Base-by-base conservation (phyloP, 2,329 filamentous ascomycete species). In the Calonectria fujianensis region DNA sequence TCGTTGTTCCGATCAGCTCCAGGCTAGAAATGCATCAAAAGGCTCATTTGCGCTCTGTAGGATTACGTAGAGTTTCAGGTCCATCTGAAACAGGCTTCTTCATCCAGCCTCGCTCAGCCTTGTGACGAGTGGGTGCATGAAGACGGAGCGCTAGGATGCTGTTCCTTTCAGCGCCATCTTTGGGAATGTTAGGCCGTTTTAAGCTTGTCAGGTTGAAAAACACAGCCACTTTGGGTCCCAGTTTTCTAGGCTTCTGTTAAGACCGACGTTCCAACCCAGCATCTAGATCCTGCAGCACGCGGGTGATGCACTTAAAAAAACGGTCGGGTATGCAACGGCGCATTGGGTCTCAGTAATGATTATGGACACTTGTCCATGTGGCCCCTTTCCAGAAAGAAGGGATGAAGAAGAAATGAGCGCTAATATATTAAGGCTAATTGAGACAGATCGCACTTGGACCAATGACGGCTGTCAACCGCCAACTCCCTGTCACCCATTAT, bases 61-160 rank as follows among this genome's bases (percentile, higher is more conserved):
- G 61, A 65, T 65, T 32, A 35, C 41, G 61, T 39, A 9, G 57
- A 39, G 69, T 70, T 64, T 70, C 69, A 70, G 69, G 69, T 70
- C 24, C 31, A 50, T 70, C 59, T 70, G 59, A 64, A 70, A 64
- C 69, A 24, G 20, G 59, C 68, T n/a, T 52, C 31, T 20, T 35
- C 20, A 13, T 35, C 32, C 57, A 27, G 16, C 52, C 45, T 64
- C 37, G 16, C 48, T 54, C 57, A 65, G 69, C 57, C 45, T 61
- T 65, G 57, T 54, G 18, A 37, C 29, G 31, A 63, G 39, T n/a
- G 39, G 35, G 52, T 29, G 48, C 57, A 64, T 70, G 27, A 65
- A 54, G 48, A 20, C 57, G 35, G 16, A 48, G 35, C 64, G 35
- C 45, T 7, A 29, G 59, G 57, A 70, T 70, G 48, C 14, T n/a